Conservation (phyloP, 1,284 basidiomycete genomes). For the Cryptococcus neoformans region DNA sequence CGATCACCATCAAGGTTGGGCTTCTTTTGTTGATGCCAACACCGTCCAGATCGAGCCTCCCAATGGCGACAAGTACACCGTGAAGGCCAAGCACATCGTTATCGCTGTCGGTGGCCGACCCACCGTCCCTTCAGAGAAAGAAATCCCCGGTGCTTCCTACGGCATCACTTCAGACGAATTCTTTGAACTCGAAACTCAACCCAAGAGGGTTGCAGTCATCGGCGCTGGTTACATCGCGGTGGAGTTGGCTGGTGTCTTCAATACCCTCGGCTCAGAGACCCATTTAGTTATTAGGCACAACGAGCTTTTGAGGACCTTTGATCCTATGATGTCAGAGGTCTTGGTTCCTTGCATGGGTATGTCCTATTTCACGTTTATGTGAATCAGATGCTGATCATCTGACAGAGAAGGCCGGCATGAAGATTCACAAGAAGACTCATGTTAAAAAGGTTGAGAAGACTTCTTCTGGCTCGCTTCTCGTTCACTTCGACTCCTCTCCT, state of each 20-base stretch:
- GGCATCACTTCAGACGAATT: constrained; percentile 96
- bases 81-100: constrained; percentile 71
- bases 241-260: constrained; percentile 86
- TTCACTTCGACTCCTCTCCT: constrained; percentile 65
- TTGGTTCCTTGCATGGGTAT: constrained; percentile 84
- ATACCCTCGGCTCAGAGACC: constrained; percentile 82
- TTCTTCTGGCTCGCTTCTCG: constrained; percentile 61
- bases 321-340: constrained; percentile 79
- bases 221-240: constrained; percentile 98
- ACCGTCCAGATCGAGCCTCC: constrained; percentile 64
- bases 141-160: constrained; percentile 83
- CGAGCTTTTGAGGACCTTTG: constrained; percentile 87
- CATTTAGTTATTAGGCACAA: constrained; percentile 89
- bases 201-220: constrained; percentile 87
- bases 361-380: constrained; percentile 6
- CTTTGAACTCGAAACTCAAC: constrained; percentile 87
- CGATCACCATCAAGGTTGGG: constrained; percentile 81
- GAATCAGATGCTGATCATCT: constrained; percentile 1
- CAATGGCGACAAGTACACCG: constrained; percentile 61
- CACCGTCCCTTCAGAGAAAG: constrained; percentile 70
- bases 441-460: constrained; percentile 72
- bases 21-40: constrained; percentile 64
- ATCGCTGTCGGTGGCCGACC: constrained; percentile 87
- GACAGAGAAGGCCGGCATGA: constrained; percentile 74
- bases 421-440: constrained; percentile 75